Percentiles rank a stretch among this genome's conserved stretches.
Evolutionary conservation across 2,329 filamentous ascomycete genomes (phyloP).

Genomic region (Cordyceps pruinosa): DNA sequence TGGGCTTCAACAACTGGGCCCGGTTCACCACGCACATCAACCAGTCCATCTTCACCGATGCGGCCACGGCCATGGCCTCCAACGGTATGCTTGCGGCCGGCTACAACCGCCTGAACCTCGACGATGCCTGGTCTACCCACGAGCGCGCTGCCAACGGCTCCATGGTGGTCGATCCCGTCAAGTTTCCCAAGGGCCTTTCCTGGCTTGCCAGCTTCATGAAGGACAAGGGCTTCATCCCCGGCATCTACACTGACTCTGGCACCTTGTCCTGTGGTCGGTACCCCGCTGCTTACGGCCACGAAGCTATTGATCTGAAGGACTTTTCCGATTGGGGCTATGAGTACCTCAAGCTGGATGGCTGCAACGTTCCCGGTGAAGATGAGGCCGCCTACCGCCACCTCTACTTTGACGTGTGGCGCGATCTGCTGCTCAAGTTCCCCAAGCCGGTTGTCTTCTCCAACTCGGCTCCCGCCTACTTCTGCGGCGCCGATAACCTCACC

Average conservation of each 20-base stretch:
- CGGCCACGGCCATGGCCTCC: slow-evolving; percentile 37
- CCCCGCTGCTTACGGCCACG: slow-evolving; percentile 33
- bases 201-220: slow-evolving; percentile 35
- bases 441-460: slow-evolving; percentile 37
- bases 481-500: slow-evolving; percentile 26
- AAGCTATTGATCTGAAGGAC: slow-evolving; percentile 34
- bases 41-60: slow-evolving; percentile 39
- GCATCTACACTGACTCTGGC: slow-evolving; percentile 39
- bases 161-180: slow-evolving; percentile 33
- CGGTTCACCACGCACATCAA: slow-evolving; percentile 41
- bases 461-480: slow-evolving; percentile 40
- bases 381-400: slow-evolving; percentile 22
- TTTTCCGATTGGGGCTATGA: slow-evolving; percentile 32
- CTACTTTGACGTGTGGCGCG: slow-evolving; percentile 35
- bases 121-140: slow-evolving; percentile 38
- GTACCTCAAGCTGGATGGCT: slow-evolving; percentile 35
- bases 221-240: slow-evolving; percentile 33
- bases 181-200: slow-evolving; percentile 36
- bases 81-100: slow-evolving; percentile 32
- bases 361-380: slow-evolving; percentile 25
- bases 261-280: slow-evolving; percentile 37
- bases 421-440: slow-evolving; percentile 28
- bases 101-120: slow-evolving; percentile 33
- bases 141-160: slow-evolving; percentile 29
- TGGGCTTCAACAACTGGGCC: slow-evolving; percentile 48